phyloP scores from a whole-genome alignment of 495 filamentous ascomycete genomes.

The Penicillium canariense region DNA sequence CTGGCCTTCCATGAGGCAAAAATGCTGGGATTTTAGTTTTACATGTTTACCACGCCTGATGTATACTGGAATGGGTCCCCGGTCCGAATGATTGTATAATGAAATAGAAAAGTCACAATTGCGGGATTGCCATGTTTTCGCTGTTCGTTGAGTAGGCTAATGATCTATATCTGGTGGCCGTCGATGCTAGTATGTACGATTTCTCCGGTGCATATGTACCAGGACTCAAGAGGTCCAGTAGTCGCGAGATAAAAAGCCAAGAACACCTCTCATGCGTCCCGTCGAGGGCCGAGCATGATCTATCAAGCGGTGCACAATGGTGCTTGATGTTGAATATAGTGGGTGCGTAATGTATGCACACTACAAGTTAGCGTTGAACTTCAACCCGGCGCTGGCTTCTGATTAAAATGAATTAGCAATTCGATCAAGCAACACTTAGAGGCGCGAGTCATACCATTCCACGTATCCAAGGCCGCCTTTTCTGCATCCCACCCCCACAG shows the following conservation, averaged over 20 bases:
- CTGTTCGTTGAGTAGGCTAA: not conserved
- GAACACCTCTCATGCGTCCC: not conserved
- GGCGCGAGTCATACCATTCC: slow-evolving; percentile 32
- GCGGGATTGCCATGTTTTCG: not conserved
- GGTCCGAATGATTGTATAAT: slow-evolving; percentile 32
- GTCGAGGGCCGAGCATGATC: not conserved
- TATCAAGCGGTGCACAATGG: not conserved
- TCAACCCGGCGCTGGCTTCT: not conserved
- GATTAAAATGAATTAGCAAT: slow-evolving; percentile 8
- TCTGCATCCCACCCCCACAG: slow-evolving; percentile 51
- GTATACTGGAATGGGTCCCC: slow-evolving; percentile 12
- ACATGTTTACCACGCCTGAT: slow-evolving; percentile 10
- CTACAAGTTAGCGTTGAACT: slow-evolving; percentile 3
- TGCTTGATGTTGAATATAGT: slow-evolving; percentile 1
- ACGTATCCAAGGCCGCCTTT: slow-evolving; percentile 40
- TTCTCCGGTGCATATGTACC: slow-evolving; percentile 3
- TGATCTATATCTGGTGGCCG: not conserved
- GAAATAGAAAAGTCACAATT: slow-evolving; percentile 17
- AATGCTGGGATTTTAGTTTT: slow-evolving; percentile 4
- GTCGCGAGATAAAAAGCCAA: not conserved
- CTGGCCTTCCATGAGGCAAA: slow-evolving; percentile 17
- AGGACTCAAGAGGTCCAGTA: not conserved
- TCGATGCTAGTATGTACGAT: slow-evolving; percentile 2
- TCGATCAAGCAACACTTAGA: not conserved
- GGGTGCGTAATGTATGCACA: not conserved